These are phyloP conservation scores for Colletotrichum liriopes DNA, from an alignment of 2,329 filamentous ascomycete genomes.

Conservation along the genomic window DNA sequence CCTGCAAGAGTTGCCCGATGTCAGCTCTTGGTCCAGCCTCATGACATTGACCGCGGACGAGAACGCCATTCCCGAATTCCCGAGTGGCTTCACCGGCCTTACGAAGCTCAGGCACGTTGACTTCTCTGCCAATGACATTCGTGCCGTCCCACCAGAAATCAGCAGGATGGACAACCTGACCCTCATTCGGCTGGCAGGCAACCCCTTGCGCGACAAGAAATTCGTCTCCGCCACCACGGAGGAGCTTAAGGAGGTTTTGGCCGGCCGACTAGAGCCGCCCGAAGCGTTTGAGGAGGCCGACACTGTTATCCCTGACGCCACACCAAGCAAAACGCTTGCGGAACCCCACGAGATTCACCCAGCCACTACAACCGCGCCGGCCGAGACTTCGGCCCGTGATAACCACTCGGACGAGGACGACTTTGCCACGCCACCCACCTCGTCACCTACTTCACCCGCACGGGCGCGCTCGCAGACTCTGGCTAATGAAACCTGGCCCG, in stretches of 20 bases:
- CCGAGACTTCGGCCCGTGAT: constrained; percentile 58
- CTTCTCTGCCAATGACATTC: constrained; percentile 88
- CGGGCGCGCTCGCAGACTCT: constrained; percentile 65
- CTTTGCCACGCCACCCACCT: constrained; percentile 72
- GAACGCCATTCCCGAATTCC: constrained; percentile 84
- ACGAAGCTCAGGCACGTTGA: constrained; percentile 82
- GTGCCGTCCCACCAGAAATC: constrained; percentile 81
- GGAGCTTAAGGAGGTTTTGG: constrained; percentile 83
- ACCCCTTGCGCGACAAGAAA: constrained; percentile 90
- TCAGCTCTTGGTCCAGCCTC: constrained; percentile 82
- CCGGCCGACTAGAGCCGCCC: constrained; percentile 75
- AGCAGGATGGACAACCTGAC: constrained; percentile 84
- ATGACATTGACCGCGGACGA: constrained; percentile 84
- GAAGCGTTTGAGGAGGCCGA: constrained; percentile 56
- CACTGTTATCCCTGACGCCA: constrained; percentile 44
- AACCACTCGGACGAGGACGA: constrained; percentile 67
- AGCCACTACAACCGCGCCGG: background rate
- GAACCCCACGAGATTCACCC: constrained; percentile 35
- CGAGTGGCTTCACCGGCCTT: constrained; percentile 80
- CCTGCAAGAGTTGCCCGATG: constrained; percentile 79
- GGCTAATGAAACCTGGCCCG: constrained; percentile 66
- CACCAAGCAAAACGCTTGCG: constrained; percentile 53
- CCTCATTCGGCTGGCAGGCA: constrained; percentile 86
- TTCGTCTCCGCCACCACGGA: constrained; percentile 85
- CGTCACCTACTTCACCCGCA: constrained; percentile 65